These are phyloP conservation scores for Vishniacozyma victoriae DNA, from an alignment of 768 basidiomycete genomes.

Conservation along the genomic window DNA sequence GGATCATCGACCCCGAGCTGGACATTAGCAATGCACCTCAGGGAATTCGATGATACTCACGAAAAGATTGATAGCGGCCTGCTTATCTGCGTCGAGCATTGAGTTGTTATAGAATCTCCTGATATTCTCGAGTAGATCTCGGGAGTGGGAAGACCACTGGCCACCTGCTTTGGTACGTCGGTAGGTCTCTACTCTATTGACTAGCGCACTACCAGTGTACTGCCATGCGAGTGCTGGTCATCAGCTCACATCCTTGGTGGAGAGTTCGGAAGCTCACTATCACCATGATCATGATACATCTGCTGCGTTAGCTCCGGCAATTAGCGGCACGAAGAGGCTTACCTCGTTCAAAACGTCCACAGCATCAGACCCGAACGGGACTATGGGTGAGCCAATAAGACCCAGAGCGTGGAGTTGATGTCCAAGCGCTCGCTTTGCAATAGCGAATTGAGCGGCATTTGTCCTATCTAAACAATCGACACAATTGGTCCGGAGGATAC, in stretches of 20 bases:
- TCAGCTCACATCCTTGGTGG: background rate
- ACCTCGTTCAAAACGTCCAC: conserved; percentile 88
- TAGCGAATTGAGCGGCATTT: conserved; percentile 93
- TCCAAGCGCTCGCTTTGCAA: conserved; percentile 87
- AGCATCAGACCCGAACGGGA: conserved; percentile 87
- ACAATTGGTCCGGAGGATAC: conserved; percentile 88
- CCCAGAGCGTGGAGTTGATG: conserved; percentile 95
- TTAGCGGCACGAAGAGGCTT: conserved; percentile 1
- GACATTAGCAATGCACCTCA: conserved; percentile 2
- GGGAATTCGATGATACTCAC: conserved; percentile 57
- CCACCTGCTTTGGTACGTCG: conserved; percentile 67
- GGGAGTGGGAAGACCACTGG: conserved; percentile 97
- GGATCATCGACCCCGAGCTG: conserved; percentile 26
- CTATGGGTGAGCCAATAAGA: conserved; percentile 72
- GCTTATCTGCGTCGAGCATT: conserved; percentile 90
- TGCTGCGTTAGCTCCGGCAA: background rate
- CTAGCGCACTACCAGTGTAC: conserved; percentile 92
- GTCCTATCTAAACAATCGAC: conserved; percentile 96
- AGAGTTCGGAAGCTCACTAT: conserved; percentile 58
- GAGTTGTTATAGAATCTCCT: conserved; percentile 92
- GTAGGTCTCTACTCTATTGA: conserved; percentile 93
- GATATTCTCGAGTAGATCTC: conserved; percentile 86
- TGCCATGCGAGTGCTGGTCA: conserved; percentile 79
- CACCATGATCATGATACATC: conserved; percentile 97
- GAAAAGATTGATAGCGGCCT: conserved; percentile 95